Conservation (phyloP, 2,329 filamentous ascomycete species). For the Phaeosphaeria sp. region DNA sequence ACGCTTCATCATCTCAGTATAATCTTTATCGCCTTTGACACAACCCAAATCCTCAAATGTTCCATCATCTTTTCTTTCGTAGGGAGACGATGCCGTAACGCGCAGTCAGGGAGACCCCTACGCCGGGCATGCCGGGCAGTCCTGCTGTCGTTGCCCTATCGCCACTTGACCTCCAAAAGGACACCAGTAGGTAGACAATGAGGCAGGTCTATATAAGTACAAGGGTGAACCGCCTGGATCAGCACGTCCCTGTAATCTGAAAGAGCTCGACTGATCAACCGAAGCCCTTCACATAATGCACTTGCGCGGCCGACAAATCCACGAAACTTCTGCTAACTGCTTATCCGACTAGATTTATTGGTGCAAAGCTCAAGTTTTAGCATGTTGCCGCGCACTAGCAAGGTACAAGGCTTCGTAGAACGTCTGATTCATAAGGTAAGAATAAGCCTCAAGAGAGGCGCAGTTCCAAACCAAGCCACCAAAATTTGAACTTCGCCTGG, state of each 20-base stretch:
- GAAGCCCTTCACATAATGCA: no score
- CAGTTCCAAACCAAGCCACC: no score
- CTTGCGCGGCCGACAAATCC: no score
- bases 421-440: no score
- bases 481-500: no score
- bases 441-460: no score
- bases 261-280: no score
- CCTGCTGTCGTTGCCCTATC: neutral
- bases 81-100: neutral
- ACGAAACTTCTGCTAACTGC: no score
- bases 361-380: no score
- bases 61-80: neutral
- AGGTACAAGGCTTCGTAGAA: no score
- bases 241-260: neutral
- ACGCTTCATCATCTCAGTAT: neutral
- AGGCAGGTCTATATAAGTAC: neutral
- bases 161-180: neutral
- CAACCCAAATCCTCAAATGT: neutral
- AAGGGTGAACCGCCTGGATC: neutral
- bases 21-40: neutral
- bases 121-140: neutral
- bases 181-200: neutral
- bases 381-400: no score
- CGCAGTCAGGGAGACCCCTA: neutral
- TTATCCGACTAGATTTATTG: no score